phyloP scores from a whole-genome alignment of 2,329 filamentous ascomycete species.

The Microthyrium microscopicum region DNA sequence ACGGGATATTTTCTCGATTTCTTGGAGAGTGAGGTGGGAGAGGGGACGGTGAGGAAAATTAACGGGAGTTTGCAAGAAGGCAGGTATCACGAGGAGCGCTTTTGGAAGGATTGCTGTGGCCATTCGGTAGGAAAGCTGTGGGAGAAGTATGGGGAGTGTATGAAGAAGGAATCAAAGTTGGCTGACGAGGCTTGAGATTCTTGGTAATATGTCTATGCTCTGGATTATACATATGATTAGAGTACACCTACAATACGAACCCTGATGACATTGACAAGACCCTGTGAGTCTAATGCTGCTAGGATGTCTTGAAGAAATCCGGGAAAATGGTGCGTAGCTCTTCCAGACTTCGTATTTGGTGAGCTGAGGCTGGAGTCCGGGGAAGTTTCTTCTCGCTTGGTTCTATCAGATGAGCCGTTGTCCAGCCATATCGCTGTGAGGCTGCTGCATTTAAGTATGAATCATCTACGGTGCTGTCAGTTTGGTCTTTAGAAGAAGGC shows the following conservation, averaged over 20 bases:
- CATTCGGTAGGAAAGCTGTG: constrained; percentile 52
- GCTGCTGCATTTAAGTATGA: constrained; percentile 66
- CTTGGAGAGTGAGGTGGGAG: constrained; percentile 47
- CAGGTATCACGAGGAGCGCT: constrained; percentile 45
- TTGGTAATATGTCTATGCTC: not conserved
- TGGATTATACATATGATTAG: not conserved
- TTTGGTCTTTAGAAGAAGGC: not conserved
- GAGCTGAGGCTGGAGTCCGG: constrained; percentile 46
- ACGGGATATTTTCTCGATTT: constrained; percentile 87
- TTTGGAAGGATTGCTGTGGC: constrained; percentile 57
- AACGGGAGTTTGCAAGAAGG: constrained; percentile 49
- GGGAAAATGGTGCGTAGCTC: constrained; percentile 66
- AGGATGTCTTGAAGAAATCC: constrained; percentile 54
- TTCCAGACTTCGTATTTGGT: constrained; percentile 58
- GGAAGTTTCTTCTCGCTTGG: constrained; percentile 51
- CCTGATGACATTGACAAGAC: not conserved
- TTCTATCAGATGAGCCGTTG: constrained; percentile 70
- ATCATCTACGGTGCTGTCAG: constrained; percentile 48
- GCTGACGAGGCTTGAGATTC: not conserved
- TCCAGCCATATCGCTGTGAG: constrained; percentile 72
- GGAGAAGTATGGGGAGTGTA: constrained; percentile 47
- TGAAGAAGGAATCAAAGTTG: constrained; percentile 25
- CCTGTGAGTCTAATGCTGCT: not conserved
- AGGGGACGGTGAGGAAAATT: constrained; percentile 36
- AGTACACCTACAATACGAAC: not conserved